Base-by-base conservation (phyloP, 108 stramenopile genomes). In the Cyclotella cryptica region DNA sequence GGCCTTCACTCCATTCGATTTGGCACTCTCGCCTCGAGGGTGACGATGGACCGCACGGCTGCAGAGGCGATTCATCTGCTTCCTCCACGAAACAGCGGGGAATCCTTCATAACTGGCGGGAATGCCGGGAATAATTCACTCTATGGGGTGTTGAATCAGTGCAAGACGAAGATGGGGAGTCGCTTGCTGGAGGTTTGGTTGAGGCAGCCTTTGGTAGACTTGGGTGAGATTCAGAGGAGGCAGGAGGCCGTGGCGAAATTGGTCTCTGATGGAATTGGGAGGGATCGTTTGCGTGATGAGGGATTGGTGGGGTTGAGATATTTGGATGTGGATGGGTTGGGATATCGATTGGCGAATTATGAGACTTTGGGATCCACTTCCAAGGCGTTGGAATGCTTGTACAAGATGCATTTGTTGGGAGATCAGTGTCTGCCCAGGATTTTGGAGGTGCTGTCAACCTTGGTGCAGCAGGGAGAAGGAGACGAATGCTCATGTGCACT, bases 31-130 rank as follows among this genome's bases (percentile, higher is more conserved):
- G 57, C 55, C 15, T 85, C 85, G 52, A 80, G 84, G 51, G 35
- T 95, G 44, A 52, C 72, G 15, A 76, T 95, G 86, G 94, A 95
- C 70, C 83, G 88, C 8, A 93, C 92, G 1, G 94, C 94, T n/a
- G 83, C 86, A 11, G 75, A 86, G 59, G 82, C 84, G 35, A 92
- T 95, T 79, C 87, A 95, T 66, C 58, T 95, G 28, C 77, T 92
- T 64, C 92, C 94, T 41, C 90, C 94, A 8, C 22, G 84, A 77
- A 83, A 78, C 14, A 87, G 89, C 19, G 76, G 78, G 22, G 87
- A 86, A 12, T 71, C 84, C 3, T 67, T 81, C 22, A 19, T 84
- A 10, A 79, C 86, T 12, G 91, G 91, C 17, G 90, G 91, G 4
- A 78, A 73, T 51, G 10, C 51, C 15, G 53, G 70, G 67, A 94